Base-by-base conservation (phyloP, 2,329 filamentous ascomycete genomes). In the Achaetomium macrosporum region DNA sequence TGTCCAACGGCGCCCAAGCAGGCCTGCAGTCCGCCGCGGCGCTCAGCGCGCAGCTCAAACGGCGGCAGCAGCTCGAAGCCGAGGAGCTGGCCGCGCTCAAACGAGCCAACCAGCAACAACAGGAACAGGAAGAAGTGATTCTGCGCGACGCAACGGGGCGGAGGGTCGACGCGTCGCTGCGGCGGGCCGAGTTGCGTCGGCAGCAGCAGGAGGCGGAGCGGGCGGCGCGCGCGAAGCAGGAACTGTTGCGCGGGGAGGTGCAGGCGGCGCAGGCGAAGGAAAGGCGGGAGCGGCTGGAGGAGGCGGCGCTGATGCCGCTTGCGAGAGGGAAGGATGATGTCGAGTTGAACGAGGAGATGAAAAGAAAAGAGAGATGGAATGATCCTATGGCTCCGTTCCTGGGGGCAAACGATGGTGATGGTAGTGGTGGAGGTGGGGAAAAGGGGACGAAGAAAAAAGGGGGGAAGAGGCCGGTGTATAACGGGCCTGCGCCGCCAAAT, bases 61-160 rank as follows among this genome's bases (percentile, higher is more conserved):
- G 81, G 64, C 83, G 87, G 15, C 65, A 63, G 9, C 55, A 60
- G 43, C 59, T 67, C 53, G 66, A 68, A 56, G 61, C 62, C 8
- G 60, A 59, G 20, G 66, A 68, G 54, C 66, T 69, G 33, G 68
- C 66, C 42, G 17, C 42, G 2, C 44, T 59, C 7, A 19, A 52
- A 36, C 19, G 49, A 12, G 11, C 35, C 4, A 33, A n/a, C 17
- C 41, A 44, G 39, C 15, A 11, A 12, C 63, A 61, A 37, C 55
- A 57, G 63, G 58, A 57, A 70, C 68, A 62, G 60, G 66, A 61
- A 16, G 57, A 54, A 17, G 95, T 92, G 0, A 90, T 96, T 20
- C 96, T 97, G 68, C 87, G 93, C 62, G 93, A 99, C 70, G 93
- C 95, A 11, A 93, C 88, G 3, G 93, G 93, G 12, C 81, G 91